These are phyloP conservation scores for Mycena amicta DNA, from an alignment of 768 basidiomycete species.

Conservation along the genomic window DNA sequence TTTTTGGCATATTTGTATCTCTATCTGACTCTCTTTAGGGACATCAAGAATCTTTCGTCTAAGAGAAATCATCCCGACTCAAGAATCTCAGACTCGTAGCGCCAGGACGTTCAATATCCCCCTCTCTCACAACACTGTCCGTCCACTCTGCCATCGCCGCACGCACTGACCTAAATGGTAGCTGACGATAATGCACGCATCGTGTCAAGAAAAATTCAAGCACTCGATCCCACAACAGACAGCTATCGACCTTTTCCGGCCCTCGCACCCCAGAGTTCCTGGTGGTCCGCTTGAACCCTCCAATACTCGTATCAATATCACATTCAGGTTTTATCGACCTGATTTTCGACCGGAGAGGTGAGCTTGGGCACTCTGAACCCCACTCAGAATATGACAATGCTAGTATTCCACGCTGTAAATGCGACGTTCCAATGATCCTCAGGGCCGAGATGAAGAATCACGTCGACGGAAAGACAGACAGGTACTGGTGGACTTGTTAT, in stretches of 20 bases:
- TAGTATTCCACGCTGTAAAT: slow-evolving; percentile 72
- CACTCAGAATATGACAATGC: neutral
- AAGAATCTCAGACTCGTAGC: slow-evolving; percentile 55
- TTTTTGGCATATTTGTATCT: neutral
- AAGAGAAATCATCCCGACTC: slow-evolving; percentile 72
- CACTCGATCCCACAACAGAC: slow-evolving; percentile 76
- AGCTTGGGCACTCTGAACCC: neutral
- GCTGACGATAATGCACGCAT: slow-evolving; percentile 88
- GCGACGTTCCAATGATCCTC: slow-evolving; percentile 69
- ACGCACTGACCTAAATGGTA: slow-evolving; percentile 28
- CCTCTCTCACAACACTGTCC: slow-evolving; percentile 76
- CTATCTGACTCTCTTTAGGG: slow-evolving; percentile 40
- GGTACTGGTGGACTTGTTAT: slow-evolving; percentile 84
- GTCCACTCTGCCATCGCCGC: slow-evolving; percentile 23
- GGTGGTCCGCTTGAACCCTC: slow-evolving; percentile 45
- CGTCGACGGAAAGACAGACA: slow-evolving; percentile 52
- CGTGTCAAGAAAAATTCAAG: slow-evolving; percentile 82
- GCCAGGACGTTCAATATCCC: slow-evolving; percentile 80
- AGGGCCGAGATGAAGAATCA: slow-evolving; percentile 81
- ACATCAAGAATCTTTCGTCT: slow-evolving; percentile 72
- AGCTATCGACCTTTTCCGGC: slow-evolving; percentile 71
- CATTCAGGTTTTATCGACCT: slow-evolving; percentile 84
- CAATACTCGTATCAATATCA: slow-evolving; percentile 81
- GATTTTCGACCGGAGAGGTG: slow-evolving; percentile 61
- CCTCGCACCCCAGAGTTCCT: slow-evolving; percentile 45